A percentile compares a stretch with the other conserved stretches of the same genome.
These are phyloP conservation scores for Exophiala phaeomuriformis DNA, from an alignment of 2,329 filamentous ascomycete species.

Conservation along the genomic window DNA sequence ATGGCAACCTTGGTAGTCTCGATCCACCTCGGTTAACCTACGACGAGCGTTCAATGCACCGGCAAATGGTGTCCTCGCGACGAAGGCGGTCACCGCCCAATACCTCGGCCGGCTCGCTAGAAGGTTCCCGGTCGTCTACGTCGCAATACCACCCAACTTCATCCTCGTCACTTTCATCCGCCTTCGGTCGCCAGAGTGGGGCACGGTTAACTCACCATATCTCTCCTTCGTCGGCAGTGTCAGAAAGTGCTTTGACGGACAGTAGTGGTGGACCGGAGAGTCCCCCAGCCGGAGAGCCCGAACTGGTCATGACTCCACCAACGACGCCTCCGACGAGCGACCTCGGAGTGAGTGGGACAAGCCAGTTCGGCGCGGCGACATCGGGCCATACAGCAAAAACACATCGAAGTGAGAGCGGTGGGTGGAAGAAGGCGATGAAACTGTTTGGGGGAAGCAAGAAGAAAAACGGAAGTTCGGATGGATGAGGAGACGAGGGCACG, in stretches of 20 bases:
- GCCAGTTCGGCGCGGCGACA: conserved; percentile 7
- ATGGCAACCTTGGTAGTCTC: conserved; percentile 35
- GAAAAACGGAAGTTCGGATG: conserved; percentile 23
- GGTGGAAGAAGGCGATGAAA: conserved; percentile 48
- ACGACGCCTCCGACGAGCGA: conserved; percentile 46
- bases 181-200: conserved; percentile 32
- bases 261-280: conserved; percentile 42
- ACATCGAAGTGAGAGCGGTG: conserved; percentile 38
- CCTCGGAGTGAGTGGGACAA: conserved; percentile 21
- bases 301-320: conserved; percentile 43
- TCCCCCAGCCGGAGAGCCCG: conserved; percentile 33
- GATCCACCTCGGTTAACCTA: conserved; percentile 28
- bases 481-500: background rate
- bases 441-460: conserved; percentile 31
- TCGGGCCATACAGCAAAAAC: conserved; percentile 34
- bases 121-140: conserved; percentile 24
- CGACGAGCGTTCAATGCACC: conserved; percentile 21
- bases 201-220: conserved; percentile 28
- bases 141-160: conserved; percentile 29
- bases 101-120: conserved; percentile 22
- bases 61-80: conserved; percentile 12
- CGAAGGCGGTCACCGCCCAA: conserved; percentile 27
- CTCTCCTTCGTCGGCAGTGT: conserved; percentile 35
- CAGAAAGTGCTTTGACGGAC: conserved; percentile 37
- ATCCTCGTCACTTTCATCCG: conserved; percentile 32